Evolutionary conservation across 2,329 filamentous ascomycete species (phyloP).

Genomic region (Incumbomyces delicatus): DNA sequence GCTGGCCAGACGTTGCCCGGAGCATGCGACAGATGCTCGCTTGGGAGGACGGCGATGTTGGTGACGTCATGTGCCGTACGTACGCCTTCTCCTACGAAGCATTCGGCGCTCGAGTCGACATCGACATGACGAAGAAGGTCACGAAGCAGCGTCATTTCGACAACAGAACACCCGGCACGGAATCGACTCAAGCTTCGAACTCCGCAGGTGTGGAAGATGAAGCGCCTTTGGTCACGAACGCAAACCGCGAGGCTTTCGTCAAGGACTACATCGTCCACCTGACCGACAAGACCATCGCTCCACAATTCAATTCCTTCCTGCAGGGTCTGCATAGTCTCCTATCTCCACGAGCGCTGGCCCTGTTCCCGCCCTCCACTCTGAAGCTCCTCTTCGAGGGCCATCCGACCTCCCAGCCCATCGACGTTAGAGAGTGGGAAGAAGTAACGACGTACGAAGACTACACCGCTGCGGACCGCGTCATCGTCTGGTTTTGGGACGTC

Average conservation of each 20-base stretch:
- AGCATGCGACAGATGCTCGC: conserved; percentile 63
- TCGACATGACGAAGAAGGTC: conserved; percentile 43
- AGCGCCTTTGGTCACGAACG: conserved; percentile 66
- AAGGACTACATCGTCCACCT: conserved; percentile 78
- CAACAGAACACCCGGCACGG: conserved; percentile 9
- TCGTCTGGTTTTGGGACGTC: conserved; percentile 76
- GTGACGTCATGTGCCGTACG: conserved; percentile 71
- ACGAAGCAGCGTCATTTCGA: conserved; percentile 25
- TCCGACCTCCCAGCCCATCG: conserved; percentile 55
- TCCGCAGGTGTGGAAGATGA: conserved; percentile 32
- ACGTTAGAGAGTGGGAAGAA: conserved; percentile 61
- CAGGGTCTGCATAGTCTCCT: conserved; percentile 71
- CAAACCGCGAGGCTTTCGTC: conserved; percentile 69
- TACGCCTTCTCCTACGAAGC: conserved; percentile 71
- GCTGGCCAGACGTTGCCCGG: conserved; percentile 72
- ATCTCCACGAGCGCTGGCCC: conserved; percentile 56
- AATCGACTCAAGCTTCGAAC: neutral
- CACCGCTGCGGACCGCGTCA: conserved; percentile 55
- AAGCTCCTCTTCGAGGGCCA: conserved; percentile 75
- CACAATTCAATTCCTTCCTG: conserved; percentile 72
- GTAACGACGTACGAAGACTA: conserved; percentile 71
- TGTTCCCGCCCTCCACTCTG: conserved; percentile 57
- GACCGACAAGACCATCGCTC: conserved; percentile 63
- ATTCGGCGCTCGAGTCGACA: conserved; percentile 43
- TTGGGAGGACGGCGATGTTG: conserved; percentile 72